Conservation (phyloP, 768 basidiomycete species). For the Amanita jacksonii region DNA sequence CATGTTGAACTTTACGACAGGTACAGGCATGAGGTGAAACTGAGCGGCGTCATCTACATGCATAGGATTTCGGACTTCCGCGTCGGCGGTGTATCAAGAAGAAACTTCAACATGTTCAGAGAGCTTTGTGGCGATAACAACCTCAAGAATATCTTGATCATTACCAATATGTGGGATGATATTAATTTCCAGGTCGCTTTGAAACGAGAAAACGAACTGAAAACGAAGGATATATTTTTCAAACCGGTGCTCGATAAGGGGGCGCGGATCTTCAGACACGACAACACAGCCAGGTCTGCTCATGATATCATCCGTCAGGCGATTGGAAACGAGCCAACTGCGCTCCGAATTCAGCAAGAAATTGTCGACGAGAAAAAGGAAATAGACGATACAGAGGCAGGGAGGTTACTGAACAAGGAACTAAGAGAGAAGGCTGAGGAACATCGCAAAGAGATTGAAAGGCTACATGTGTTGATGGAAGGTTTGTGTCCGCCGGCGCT, state of each 20-base stretch:
- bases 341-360: constrained; percentile 47
- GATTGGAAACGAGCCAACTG: constrained; percentile 27
- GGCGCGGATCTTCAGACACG: constrained; percentile 33
- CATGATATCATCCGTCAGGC: constrained; percentile 33
- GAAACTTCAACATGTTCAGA: constrained; percentile 37
- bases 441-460: constrained; percentile 38
- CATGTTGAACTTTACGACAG: too few relatives aligned
- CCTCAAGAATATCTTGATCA: constrained; percentile 34
- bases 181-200: constrained; percentile 28
- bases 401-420: constrained; percentile 40
- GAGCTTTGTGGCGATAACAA: constrained; percentile 35
- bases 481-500: constrained; percentile 11
- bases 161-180: constrained; percentile 44
- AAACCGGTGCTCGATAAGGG: constrained; percentile 41
- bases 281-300: constrained; percentile 30
- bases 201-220: constrained; percentile 37
- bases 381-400: constrained; percentile 43
- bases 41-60: constrained; percentile 32
- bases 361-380: constrained; percentile 39
- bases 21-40: constrained; percentile 12
- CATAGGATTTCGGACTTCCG: constrained; percentile 31
- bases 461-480: constrained; percentile 37
- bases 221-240: constrained; percentile 34
- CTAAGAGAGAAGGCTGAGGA: constrained; percentile 35
- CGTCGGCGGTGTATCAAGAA: constrained; percentile 29